Conservation (phyloP, 768 basidiomycete genomes). For the Asterophora lycoperdoides region DNA sequence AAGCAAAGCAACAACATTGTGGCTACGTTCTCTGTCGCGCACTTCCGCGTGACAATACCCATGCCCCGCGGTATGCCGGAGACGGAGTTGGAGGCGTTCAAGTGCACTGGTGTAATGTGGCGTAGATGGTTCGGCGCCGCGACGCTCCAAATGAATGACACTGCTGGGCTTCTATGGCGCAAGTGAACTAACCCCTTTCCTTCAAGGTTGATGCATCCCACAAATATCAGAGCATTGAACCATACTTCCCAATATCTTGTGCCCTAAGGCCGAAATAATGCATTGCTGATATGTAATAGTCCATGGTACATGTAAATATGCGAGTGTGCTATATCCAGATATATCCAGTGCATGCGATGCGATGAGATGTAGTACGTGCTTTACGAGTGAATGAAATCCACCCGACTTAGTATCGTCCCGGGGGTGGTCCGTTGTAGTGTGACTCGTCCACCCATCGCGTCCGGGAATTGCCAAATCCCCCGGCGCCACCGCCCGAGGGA, state of each 20-base stretch:
- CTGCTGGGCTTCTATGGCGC: too few relatives aligned
- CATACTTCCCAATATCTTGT: background rate
- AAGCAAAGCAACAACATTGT: too few relatives aligned
- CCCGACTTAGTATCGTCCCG: conserved; percentile 15
- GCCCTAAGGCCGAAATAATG: background rate
- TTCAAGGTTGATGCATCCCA: too few relatives aligned
- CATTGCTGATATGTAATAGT: background rate
- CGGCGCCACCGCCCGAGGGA: background rate
- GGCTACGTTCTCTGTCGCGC: too few relatives aligned
- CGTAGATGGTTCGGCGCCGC: too few relatives aligned
- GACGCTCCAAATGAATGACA: too few relatives aligned
- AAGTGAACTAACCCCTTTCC: too few relatives aligned
- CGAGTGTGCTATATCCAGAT: background rate
- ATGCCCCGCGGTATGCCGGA: too few relatives aligned
- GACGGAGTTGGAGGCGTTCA: too few relatives aligned
- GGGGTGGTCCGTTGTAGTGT: conserved; percentile 34
- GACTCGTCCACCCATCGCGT: conserved; percentile 44
- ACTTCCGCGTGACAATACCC: too few relatives aligned
- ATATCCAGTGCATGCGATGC: background rate
- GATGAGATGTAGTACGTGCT: background rate
- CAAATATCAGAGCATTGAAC: too few relatives aligned
- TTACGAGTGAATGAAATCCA: background rate
- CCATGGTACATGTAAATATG: background rate
- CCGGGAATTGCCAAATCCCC: conserved; percentile 19
- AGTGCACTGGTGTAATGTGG: too few relatives aligned